Percentiles rank a stretch among this genome's conserved stretches.
Conservation (phyloP, 371 early-diverging fungal species). For the Rhizopus delemar region DNA sequence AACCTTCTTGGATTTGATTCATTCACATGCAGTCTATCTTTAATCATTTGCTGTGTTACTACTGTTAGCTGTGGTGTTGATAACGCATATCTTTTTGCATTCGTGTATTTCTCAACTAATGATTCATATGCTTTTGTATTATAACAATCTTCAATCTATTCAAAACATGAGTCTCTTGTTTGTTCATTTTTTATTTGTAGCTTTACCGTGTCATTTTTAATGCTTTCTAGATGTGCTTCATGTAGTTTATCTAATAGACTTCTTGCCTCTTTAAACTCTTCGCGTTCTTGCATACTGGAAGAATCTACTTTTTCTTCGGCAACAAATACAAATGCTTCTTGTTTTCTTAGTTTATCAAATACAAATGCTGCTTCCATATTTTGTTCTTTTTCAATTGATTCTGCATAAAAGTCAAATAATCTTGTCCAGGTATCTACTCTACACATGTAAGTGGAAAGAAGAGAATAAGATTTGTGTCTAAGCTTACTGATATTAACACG, state of each 20-base stretch:
- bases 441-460: no score
- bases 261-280: constrained; percentile 11
- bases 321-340: constrained; percentile 23
- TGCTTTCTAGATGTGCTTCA: neutral
- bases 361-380: constrained; percentile 21
- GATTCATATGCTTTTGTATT: neutral
- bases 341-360: constrained; percentile 18
- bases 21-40: constrained; percentile 13
- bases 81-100: constrained; percentile 12
- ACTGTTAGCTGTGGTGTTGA: constrained; percentile 20
- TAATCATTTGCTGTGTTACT: constrained; percentile 13
- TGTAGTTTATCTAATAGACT: neutral
- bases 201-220: neutral
- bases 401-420: constrained; percentile 22
- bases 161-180: neutral
- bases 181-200: neutral
- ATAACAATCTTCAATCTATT: neutral
- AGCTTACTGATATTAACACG: constrained; percentile 21
- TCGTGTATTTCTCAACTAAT: constrained; percentile 3
- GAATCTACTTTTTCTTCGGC: neutral
- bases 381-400: constrained; percentile 11
- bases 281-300: neutral
- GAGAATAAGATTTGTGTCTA: neutral
- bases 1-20: constrained; percentile 11
- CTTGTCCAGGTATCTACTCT: constrained; percentile 9